A percentile compares a stretch with the other conserved stretches of the same genome.
Conservation (phyloP, 768 basidiomycete genomes). For the Boletus patriciae region DNA sequence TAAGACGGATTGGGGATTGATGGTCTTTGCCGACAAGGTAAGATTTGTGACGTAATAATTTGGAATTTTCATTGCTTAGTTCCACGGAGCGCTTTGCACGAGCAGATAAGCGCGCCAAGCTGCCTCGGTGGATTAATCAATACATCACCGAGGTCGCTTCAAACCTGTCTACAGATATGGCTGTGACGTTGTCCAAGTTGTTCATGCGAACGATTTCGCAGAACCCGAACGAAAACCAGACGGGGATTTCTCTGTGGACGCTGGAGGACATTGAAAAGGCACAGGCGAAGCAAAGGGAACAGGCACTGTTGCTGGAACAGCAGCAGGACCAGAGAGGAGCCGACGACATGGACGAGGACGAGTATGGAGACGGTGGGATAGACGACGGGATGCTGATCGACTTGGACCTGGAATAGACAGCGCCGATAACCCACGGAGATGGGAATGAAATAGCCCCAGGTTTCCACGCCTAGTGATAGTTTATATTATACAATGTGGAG, state of each 20-base stretch:
- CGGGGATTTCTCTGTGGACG: conserved; percentile 93
- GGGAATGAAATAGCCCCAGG: background rate
- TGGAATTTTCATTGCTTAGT: background rate
- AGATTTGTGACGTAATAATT: conserved; percentile 2
- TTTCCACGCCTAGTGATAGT: background rate
- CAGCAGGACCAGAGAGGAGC: conserved; percentile 22
- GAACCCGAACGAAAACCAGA: conserved; percentile 94
- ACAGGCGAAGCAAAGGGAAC: conserved; percentile 76
- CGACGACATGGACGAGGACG: conserved; percentile 47
- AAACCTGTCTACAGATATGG: conserved; percentile 98
- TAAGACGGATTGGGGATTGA: conserved; percentile 99
- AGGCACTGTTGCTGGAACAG: conserved; percentile 49
- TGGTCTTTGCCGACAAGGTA: conserved; percentile 99
- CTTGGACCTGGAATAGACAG: conserved; percentile 41
- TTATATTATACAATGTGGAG: conserved; percentile 15
- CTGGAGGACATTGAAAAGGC: conserved; percentile 87
- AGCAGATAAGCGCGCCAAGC: conserved; percentile 90
- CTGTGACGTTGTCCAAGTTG: conserved; percentile 86
- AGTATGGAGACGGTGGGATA: conserved; percentile 67
- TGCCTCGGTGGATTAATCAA: conserved; percentile 98
- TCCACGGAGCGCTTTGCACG: conserved; percentile 79
- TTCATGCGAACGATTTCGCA: conserved; percentile 99
- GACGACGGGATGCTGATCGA: conserved; percentile 62
- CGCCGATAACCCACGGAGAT: background rate
- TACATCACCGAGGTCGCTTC: conserved; percentile 99